Percentiles rank a stretch among this genome's conserved stretches.
Evolutionary conservation across 1,284 basidiomycete species (phyloP).

Genomic region (Pseudozyma pruni): DNA sequence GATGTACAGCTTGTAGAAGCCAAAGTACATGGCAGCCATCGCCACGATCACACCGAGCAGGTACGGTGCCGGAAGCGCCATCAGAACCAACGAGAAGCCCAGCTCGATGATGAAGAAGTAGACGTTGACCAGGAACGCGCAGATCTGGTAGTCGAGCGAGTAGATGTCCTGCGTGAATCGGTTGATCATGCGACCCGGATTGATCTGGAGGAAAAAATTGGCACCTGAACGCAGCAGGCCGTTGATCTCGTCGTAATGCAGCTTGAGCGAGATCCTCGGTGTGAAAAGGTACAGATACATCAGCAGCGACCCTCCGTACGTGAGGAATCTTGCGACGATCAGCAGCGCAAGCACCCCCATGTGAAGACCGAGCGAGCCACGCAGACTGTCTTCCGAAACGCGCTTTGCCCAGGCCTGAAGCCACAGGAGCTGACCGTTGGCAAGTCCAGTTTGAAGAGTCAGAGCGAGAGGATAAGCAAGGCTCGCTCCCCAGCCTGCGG

Average conservation of each 20-base stretch:
- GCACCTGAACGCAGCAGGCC: slow-evolving; percentile 15
- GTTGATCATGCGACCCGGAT: slow-evolving; percentile 42
- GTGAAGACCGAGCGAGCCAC: slow-evolving; percentile 7
- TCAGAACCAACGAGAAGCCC: slow-evolving; percentile 15
- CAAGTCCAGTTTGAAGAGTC: background rate
- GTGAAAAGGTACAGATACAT: slow-evolving; percentile 2
- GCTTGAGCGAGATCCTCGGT: slow-evolving; percentile 2
- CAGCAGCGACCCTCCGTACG: slow-evolving; percentile 4
- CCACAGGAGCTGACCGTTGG: slow-evolving; percentile 17
- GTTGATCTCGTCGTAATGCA: slow-evolving; percentile 17
- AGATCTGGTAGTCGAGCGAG: slow-evolving; percentile 29
- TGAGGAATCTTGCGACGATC: background rate
- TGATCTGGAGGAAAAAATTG: slow-evolving; percentile 34
- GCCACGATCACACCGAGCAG: slow-evolving; percentile 13
- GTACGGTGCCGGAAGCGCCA: slow-evolving; percentile 29
- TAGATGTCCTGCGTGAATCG: slow-evolving; percentile 52
- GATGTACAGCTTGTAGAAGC: slow-evolving; percentile 31
- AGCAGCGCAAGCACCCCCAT: slow-evolving; percentile 1
- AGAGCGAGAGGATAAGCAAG: slow-evolving; percentile 5
- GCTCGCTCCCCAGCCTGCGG: slow-evolving; percentile 5
- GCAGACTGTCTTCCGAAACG: slow-evolving; percentile 6
- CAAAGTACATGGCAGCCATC: slow-evolving; percentile 9
- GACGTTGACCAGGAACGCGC: slow-evolving; percentile 8
- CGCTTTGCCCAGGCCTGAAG: slow-evolving; percentile 12
- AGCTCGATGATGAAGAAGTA: slow-evolving; percentile 11